phyloP scores from a whole-genome alignment of 257 asterid species.

The Rauvolfia tetraphylla region DNA sequence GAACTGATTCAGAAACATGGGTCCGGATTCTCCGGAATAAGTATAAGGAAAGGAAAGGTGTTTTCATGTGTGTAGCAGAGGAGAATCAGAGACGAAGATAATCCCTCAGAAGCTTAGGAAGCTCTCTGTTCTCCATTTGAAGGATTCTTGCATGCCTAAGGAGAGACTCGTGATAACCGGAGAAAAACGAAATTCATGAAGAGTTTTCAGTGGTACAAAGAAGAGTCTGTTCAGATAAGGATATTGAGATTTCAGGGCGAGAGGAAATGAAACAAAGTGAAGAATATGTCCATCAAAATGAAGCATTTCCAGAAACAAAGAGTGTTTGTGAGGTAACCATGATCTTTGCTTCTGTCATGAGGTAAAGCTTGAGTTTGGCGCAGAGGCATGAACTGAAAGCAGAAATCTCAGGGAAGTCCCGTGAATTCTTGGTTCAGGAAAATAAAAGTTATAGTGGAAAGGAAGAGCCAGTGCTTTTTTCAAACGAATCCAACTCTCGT shows the following conservation, averaged over 20 bases:
- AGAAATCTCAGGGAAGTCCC: constrained; percentile 36
- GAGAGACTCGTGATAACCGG: not conserved
- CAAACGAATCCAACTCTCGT: constrained; percentile 23
- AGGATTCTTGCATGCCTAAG: constrained; percentile 17
- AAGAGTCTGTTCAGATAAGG: constrained; percentile 5
- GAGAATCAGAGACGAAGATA: not conserved
- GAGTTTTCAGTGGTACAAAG: not conserved
- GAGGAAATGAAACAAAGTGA: constrained; percentile 2
- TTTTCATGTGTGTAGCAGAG: constrained; percentile 38
- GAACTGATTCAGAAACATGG: constrained; percentile 72
- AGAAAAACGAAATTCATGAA: constrained; percentile 3
- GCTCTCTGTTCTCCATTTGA: constrained; percentile 6
- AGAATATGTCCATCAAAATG: constrained; percentile 16
- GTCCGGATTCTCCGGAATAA: constrained; percentile 14
- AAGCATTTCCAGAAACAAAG: constrained; percentile 21
- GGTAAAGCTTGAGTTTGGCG: constrained; percentile 24
- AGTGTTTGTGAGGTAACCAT: constrained; percentile 29
- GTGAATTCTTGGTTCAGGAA: constrained; percentile 38
- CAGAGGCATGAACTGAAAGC: constrained; percentile 24
- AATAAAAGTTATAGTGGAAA: constrained; percentile 10
- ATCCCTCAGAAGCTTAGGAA: constrained; percentile 12
- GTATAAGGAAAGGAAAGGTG: constrained; percentile 8
- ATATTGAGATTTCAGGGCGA: constrained; percentile 15
- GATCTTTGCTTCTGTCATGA: constrained; percentile 26
- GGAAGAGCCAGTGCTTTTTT: constrained; percentile 12